Conservation (phyloP, 2,329 filamentous ascomycete species). For the Trichoderma polysporum region DNA sequence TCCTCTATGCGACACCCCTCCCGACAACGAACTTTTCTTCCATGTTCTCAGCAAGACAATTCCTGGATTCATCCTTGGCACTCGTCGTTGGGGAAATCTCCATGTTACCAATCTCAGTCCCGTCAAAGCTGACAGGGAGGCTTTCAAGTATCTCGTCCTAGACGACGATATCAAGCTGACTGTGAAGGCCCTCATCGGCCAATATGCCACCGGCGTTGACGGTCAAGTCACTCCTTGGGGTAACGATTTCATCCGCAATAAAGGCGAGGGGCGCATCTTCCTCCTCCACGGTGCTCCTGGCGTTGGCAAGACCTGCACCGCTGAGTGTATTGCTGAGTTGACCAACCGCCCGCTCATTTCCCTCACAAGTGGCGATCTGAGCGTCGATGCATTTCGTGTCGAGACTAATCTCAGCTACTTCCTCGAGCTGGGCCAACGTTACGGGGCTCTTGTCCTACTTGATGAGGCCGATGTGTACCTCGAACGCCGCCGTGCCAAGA, state of each 20-base stretch:
- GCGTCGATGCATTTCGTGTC: constrained; percentile 38
- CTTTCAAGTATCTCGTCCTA: constrained; percentile 51
- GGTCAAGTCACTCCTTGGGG: constrained; percentile 46
- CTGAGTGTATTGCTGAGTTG: constrained; percentile 54
- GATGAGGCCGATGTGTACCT: constrained; percentile 63
- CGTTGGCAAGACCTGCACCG: constrained; percentile 59
- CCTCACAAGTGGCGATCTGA: constrained; percentile 51
- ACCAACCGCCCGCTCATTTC: constrained; percentile 51
- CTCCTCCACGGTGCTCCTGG: constrained; percentile 53
- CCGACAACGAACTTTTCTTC: constrained; percentile 45
- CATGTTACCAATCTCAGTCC: constrained; percentile 40
- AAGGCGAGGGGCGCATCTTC: constrained; percentile 51
- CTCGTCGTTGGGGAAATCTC: constrained; percentile 47
- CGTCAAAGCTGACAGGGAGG: constrained; percentile 45
- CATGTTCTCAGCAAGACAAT: constrained; percentile 45
- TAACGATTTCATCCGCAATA: constrained; percentile 50
- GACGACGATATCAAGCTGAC: constrained; percentile 49
- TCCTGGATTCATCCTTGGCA: constrained; percentile 46
- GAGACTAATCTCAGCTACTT: constrained; percentile 49
- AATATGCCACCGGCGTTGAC: constrained; percentile 41
- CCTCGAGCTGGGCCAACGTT: constrained; percentile 49
- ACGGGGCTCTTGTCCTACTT: constrained; percentile 53
- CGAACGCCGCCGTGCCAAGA: constrained; percentile 46
- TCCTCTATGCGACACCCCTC: constrained; percentile 37
- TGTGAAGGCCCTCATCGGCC: constrained; percentile 48